Conservation (phyloP, 345 rosid genomes). For the Salix suchowensis region DNA sequence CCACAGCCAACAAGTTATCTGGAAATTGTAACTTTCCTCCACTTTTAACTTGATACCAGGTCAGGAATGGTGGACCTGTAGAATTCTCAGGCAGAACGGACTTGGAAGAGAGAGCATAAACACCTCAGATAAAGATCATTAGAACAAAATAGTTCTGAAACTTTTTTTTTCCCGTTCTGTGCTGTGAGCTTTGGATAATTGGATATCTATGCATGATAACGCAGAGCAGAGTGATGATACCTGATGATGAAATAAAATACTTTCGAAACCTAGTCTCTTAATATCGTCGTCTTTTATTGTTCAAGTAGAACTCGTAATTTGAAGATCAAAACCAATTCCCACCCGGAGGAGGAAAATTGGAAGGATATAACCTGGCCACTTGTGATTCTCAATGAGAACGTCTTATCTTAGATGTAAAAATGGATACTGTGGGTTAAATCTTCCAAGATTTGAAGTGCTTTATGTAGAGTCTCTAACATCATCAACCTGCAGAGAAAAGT, state of each 20-base stretch:
- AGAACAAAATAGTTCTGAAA: neutral
- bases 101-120: neutral
- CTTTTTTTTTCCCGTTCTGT: neutral
- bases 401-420: neutral
- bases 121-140: neutral
- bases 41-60: neutral
- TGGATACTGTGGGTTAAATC: neutral
- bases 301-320: neutral
- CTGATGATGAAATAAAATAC: neutral
- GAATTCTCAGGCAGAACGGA: no score
- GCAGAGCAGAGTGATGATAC: neutral
- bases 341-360: neutral
- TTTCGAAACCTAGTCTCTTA: neutral
- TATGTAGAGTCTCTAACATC: neutral
- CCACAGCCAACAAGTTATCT: slow-evolving; percentile 28
- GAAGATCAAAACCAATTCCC: neutral
- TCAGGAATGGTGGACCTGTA: neutral
- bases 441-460: neutral
- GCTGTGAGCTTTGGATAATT: neutral
- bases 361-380: neutral
- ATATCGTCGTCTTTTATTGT: neutral
- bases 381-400: neutral
- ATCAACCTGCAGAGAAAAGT: neutral
- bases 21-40: slow-evolving; percentile 29
- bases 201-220: neutral